Conservation (phyloP, 2,329 filamentous ascomycete species). For the Fusarium irregulare region DNA sequence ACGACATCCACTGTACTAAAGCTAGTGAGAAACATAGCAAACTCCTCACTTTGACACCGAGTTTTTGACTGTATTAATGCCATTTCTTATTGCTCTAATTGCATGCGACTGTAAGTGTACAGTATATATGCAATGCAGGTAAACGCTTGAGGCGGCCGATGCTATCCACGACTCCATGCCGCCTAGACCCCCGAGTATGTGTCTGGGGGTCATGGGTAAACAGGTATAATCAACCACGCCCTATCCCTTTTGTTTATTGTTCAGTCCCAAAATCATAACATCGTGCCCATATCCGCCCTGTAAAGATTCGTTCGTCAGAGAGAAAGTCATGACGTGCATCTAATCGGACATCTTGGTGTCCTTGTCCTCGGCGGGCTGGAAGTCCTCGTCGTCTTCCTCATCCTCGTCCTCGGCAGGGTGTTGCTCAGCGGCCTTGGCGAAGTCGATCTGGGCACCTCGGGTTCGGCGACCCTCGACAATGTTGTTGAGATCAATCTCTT, state of each 20-base stretch:
- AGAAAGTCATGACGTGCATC: not conserved
- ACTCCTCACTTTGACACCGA: not conserved
- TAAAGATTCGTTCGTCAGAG: slow-evolving; percentile 4
- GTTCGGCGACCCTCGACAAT: slow-evolving; percentile 86
- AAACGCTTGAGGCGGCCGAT: slow-evolving; percentile 31
- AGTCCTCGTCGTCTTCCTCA: slow-evolving; percentile 81
- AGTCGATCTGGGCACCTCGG: slow-evolving; percentile 92
- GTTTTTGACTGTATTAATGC: slow-evolving; percentile 22
- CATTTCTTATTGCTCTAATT: slow-evolving; percentile 33
- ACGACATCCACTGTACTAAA: not conserved
- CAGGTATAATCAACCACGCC: slow-evolving; percentile 34
- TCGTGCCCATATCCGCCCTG: slow-evolving; percentile 24
- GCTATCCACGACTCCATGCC: slow-evolving; percentile 35
- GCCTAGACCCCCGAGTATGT: slow-evolving; percentile 32
- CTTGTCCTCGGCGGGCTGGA: slow-evolving; percentile 65
- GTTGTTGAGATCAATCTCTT: slow-evolving; percentile 91
- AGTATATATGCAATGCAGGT: slow-evolving; percentile 40
- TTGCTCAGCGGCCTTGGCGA: slow-evolving; percentile 87
- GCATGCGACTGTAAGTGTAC: slow-evolving; percentile 14
- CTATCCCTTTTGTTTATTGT: slow-evolving; percentile 33
- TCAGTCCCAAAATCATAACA: slow-evolving; percentile 40
- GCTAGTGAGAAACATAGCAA: not conserved
- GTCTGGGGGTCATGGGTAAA: slow-evolving; percentile 22
- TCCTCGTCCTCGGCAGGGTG: slow-evolving; percentile 80
- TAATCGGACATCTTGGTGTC: slow-evolving; percentile 74